Percentiles rank a stretch among this genome's conserved stretches.
These are phyloP conservation scores for Aspergillus olivimuriae DNA, from an alignment of 495 filamentous ascomycete genomes.

Conservation along the genomic window DNA sequence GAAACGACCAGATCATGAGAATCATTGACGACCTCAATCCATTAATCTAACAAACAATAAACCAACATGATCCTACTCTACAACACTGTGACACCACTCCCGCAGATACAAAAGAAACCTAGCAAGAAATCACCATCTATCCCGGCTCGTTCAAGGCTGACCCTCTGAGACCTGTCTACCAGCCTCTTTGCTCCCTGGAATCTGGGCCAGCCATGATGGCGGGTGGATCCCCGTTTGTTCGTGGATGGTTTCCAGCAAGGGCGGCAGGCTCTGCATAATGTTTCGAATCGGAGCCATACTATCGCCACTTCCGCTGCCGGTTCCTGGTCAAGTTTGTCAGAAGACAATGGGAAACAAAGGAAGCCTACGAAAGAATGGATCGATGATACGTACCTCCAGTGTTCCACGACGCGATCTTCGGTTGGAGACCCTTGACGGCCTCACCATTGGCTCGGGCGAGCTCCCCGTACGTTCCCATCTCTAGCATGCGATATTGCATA, in stretches of 20 bases:
- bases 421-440: constrained; percentile 69
- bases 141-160: not conserved
- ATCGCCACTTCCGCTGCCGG: constrained; percentile 27
- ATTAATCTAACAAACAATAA: too few species aligned
- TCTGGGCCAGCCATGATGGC: constrained; percentile 59
- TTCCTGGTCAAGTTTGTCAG: too few species aligned
- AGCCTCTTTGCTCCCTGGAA: constrained; percentile 24
- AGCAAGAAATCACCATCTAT: not conserved
- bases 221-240: constrained; percentile 76
- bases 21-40: too few species aligned
- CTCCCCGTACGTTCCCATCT: constrained; percentile 32
- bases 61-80: too few species aligned
- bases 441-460: constrained; percentile 42
- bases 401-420: constrained; percentile 87
- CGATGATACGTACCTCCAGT: constrained; percentile 44
- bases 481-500: constrained; percentile 63
- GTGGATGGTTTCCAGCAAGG: constrained; percentile 72
- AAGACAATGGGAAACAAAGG: not conserved
- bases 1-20: too few species aligned
- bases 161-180: not conserved
- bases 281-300: constrained; percentile 45
- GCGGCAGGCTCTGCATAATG: constrained; percentile 72
- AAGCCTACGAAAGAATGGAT: not conserved
- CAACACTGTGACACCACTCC: too few species aligned
- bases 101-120: not conserved